These are phyloP conservation scores for Bacidia gigantensis DNA, from an alignment of 495 filamentous ascomycete species.

Conservation along the genomic window DNA sequence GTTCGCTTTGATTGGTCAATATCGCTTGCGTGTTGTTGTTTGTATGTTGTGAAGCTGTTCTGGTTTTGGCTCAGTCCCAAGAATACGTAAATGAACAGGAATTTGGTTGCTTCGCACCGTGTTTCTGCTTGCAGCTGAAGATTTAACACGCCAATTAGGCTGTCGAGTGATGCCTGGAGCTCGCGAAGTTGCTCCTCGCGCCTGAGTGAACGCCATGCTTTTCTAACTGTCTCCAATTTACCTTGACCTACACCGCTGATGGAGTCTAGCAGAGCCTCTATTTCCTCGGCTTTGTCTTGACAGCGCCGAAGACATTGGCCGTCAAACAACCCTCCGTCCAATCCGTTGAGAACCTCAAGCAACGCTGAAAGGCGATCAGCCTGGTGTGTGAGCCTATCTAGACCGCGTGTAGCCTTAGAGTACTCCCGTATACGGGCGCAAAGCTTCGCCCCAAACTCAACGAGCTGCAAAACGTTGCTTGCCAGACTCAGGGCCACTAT, in stretches of 20 bases:
- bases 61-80: background rate
- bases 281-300: constrained; percentile 4
- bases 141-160: constrained; percentile 3
- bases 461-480: constrained; percentile 12
- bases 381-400: constrained; percentile 6
- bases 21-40: constrained; percentile 3
- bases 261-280: constrained; percentile 1
- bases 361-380: constrained; percentile 8
- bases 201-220: constrained; percentile 5
- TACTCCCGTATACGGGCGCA: constrained; percentile 11
- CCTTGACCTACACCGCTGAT: constrained; percentile 2
- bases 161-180: constrained; percentile 4
- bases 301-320: background rate
- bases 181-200: constrained; percentile 6
- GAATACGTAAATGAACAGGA: background rate
- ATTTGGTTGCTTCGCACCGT: background rate
- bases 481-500: constrained; percentile 11
- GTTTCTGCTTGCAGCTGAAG: constrained; percentile 6
- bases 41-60: constrained; percentile 1
- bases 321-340: background rate
- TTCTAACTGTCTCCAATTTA: constrained; percentile 2
- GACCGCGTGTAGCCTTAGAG: constrained; percentile 3
- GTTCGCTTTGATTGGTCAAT: constrained; percentile 5
- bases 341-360: constrained; percentile 1
- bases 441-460: constrained; percentile 11